Evolutionary conservation across 176 grass and related monocot genomes (phyloP).

Genomic region (Avena insularis): DNA sequence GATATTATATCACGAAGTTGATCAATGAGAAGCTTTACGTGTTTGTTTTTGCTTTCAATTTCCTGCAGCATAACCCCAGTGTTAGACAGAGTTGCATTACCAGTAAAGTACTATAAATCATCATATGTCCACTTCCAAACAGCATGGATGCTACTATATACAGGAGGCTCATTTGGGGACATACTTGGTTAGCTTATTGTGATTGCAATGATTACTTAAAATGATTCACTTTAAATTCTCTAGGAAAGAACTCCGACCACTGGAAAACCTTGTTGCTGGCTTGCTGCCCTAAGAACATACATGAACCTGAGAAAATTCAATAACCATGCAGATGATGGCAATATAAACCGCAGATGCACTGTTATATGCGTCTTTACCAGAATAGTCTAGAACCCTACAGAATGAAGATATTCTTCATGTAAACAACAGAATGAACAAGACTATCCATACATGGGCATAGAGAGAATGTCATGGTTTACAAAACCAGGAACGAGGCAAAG

Average conservation of each 20-base stretch:
- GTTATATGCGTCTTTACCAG: neutral
- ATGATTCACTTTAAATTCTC: neutral
- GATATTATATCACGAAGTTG: conserved; percentile 80
- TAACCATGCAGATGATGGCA: neutral
- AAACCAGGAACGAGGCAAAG: neutral
- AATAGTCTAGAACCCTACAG: neutral
- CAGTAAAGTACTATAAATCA: neutral
- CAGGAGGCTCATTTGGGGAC: neutral
- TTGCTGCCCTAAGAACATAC: conserved; percentile 8
- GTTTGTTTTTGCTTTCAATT: conserved; percentile 86
- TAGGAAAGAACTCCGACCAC: neutral
- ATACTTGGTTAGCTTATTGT: neutral
- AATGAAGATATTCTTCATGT: neutral
- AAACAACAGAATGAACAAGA: neutral
- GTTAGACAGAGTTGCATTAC: conserved; percentile 12
- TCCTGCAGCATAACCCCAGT: conserved; percentile 63
- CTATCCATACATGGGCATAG: neutral
- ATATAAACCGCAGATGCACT: conserved; percentile 9
- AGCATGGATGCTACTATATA: neutral
- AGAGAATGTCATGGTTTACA: neutral
- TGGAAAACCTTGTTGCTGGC: neutral
- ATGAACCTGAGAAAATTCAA: conserved; percentile 13
- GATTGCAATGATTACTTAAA: neutral
- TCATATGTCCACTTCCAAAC: neutral
- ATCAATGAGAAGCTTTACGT: conserved; percentile 78